A percentile compares a stretch with the other conserved stretches of the same genome.
phyloP scores from a whole-genome alignment of 2,329 filamentous ascomycete species.

The Zarea fungicola region DNA sequence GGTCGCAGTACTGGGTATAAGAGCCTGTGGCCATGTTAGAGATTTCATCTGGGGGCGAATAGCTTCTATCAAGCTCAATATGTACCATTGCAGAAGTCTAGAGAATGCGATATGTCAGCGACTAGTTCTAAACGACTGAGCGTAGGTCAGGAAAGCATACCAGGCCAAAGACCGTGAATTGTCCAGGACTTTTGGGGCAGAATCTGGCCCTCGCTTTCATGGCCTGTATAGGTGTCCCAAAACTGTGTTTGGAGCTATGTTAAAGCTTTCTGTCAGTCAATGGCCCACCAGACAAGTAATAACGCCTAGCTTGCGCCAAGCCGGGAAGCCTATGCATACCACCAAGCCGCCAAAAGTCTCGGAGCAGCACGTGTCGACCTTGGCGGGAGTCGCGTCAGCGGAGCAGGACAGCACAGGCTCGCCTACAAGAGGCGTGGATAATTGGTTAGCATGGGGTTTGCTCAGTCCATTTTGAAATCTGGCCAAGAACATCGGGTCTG shows the following conservation, averaged over 20 bases:
- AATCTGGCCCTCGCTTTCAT: constrained; percentile 51
- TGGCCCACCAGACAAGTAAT: not conserved
- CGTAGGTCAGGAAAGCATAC: constrained; percentile 19
- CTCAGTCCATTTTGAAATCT: not conserved
- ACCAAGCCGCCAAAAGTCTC: constrained; percentile 62
- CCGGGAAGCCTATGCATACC: constrained; percentile 21
- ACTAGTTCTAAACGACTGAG: not conserved
- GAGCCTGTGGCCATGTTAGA: too few relatives aligned
- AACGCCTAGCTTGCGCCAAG: not conserved
- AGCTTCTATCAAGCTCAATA: not conserved
- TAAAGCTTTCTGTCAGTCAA: not conserved
- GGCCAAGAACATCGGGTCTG: not conserved
- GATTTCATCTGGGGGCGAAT: not conserved
- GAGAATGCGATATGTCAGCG: not conserved
- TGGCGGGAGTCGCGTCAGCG: constrained; percentile 33
- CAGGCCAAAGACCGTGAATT: constrained; percentile 55
- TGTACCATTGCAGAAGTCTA: constrained; percentile 41
- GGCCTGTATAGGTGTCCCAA: constrained; percentile 60
- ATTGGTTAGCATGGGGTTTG: not conserved
- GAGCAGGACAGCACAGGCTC: constrained; percentile 44
- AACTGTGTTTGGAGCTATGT: constrained; percentile 52
- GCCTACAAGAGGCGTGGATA: constrained; percentile 17
- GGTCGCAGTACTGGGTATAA: constrained; percentile 64
- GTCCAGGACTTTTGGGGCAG: constrained; percentile 54
- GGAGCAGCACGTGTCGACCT: constrained; percentile 57